Base-by-base conservation (phyloP, 208 protist genomes). In the Naegleria lovaniensis region DNA sequence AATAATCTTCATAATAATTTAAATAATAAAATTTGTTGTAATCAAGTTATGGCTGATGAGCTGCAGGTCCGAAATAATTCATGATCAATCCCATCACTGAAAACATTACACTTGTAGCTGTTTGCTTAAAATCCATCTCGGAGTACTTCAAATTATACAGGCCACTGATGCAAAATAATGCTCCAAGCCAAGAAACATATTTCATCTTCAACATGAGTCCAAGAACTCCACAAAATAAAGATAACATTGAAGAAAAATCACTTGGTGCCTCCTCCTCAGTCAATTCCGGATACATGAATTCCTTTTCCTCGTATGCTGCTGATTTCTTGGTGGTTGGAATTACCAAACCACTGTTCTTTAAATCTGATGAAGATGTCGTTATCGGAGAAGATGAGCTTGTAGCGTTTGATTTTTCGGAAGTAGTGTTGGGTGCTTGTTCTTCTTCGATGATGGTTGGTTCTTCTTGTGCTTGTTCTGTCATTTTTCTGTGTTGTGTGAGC, bases 41-140 rank as follows among this genome's bases (percentile, higher is more conserved):
- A 75, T 75, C 1, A n/a, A 75, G 36, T 79, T 79, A 33, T 79
- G 19, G 16, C 9, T 36, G 16, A 13, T 79, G 67, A 79, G 67
- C 67, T 6, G 16, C 29, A 36, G 85, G 85, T n/a, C 85, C 85
- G 36, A 88, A 88, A 58, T 88, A 88, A 58, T 88, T 88, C 13
- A 88, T 29, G 29, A 88, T 58, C 13, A 88, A 88, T 7, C 85
- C 85, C 39, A 88, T 88, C 0, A 58, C 43, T 16, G 85, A 51
- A 36, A 88, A 33, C 41, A 88, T 40, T 0, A 88, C 22, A 39
- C 16, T 58, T 51, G 85, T 88, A 19, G 55, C 6, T 16, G 40
- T 22, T 58, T 88, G 85, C 36, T 88, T 88, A 7, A 88, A 88
- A 88, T 88, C 85, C 16, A 88, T 25, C 16, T 88, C 43, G 13